These are phyloP conservation scores for Erysimum cheiri DNA, from an alignment of 441 rosid species.

Conservation along the genomic window DNA sequence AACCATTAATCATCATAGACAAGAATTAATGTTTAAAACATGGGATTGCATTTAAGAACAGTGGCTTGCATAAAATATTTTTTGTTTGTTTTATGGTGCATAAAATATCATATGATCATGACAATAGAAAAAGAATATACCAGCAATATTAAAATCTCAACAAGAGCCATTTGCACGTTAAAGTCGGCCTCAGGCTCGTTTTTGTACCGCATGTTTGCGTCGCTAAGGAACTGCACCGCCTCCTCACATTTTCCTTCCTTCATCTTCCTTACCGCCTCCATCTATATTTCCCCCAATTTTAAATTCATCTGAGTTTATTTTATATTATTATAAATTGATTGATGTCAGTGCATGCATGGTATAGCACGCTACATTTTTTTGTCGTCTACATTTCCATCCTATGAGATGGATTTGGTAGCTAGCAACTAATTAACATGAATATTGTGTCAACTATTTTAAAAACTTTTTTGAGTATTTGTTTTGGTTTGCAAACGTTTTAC, in stretches of 20 bases:
- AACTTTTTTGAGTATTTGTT: background rate
- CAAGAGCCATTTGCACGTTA: slow-evolving; percentile 57
- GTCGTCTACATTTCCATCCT: background rate
- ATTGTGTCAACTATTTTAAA: background rate
- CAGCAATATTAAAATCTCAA: slow-evolving; percentile 62
- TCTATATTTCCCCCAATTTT: slow-evolving; percentile 41
- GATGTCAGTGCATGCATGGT: background rate
- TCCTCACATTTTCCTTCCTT: slow-evolving; percentile 52
- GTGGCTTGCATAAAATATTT: background rate
- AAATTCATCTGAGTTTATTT: background rate
- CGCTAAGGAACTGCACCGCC: slow-evolving; percentile 48
- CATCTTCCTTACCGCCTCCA: slow-evolving; percentile 56
- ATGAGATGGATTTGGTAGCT: background rate
- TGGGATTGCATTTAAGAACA: background rate
- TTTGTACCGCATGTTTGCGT: slow-evolving; percentile 42
- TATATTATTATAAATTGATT: background rate
- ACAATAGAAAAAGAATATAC: slow-evolving; percentile 32
- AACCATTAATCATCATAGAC: slow-evolving; percentile 1
- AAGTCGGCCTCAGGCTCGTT: slow-evolving; percentile 55
- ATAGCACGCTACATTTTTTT: background rate
- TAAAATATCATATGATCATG: background rate
- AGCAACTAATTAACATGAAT: background rate
- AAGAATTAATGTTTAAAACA: background rate
- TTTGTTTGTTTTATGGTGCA: background rate
- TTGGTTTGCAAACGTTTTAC: background rate